Base-by-base conservation (phyloP, 2,329 filamentous ascomycete genomes). In the Ceratocystis harringtonii region DNA sequence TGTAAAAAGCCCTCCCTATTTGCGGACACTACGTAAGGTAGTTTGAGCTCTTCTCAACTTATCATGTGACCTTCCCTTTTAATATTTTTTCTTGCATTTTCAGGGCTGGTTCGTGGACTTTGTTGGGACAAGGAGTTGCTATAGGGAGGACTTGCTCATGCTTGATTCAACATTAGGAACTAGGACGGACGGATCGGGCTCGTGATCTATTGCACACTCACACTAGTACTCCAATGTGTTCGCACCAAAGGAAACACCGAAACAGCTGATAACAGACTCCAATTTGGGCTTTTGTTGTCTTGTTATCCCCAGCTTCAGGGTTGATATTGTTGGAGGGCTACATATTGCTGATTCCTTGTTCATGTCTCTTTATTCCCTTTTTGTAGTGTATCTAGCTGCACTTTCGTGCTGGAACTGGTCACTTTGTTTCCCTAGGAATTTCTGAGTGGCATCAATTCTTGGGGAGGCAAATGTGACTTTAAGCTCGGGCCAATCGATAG, bases 171-270 rank as follows among this genome's bases (percentile, higher is more conserved):
- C 36, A 15, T 15, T 41, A 12, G 36, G 36, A 41, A 41, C 36
- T 41, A 41, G 36, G 36, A 41, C 36, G 12, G 36, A 41, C 10
- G 36, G 36, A 41, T 41, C 36, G 36, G 36, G 36, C 5, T 52
- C 22, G 48, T 52, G 48, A 28, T 28, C 48, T 8, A 10, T 12
- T 52, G 36, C 12, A 52, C 48, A 19, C 22, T n/a, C 22, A 50
- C 15, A 28, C 28, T 28, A 28, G 22, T 55, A 30, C 25, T 15
- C 28, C 7, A 58, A 25, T 32, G 25, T 17, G 15, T n/a, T 58
- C 55, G 55, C 55, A 58, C 17, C 25, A 36, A 58, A 36, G 55
- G 55, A 58, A 58, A 58, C 55, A 58, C 55, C n/a, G 32, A 58
- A 28, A 28, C 30, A 30, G 55, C 25, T 19, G 28, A 36, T 8